These are phyloP conservation scores for Leucocoprinus sp. DNA, from an alignment of 768 basidiomycete species.

Conservation along the genomic window DNA sequence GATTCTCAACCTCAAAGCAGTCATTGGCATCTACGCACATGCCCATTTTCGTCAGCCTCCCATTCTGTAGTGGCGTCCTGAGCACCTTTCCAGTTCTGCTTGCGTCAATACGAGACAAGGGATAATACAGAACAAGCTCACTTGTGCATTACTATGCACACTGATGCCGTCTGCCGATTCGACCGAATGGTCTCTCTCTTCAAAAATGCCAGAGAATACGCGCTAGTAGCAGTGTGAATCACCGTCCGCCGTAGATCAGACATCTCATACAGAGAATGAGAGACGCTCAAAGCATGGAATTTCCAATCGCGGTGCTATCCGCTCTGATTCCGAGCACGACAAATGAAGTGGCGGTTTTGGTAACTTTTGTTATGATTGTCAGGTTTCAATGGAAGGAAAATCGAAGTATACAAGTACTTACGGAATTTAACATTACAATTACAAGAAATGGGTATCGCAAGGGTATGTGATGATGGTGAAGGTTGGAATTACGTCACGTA, in stretches of 20 bases:
- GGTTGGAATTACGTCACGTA: too few species aligned
- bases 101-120: background rate
- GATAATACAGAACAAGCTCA: background rate
- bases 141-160: background rate
- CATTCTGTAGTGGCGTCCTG: slow-evolving; percentile 1
- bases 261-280: slow-evolving; percentile 1
- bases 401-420: too few species aligned
- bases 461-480: too few species aligned
- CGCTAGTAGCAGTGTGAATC: background rate
- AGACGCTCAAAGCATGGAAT: slow-evolving; percentile 1
- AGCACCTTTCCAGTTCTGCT: slow-evolving; percentile 1
- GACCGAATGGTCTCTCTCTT: background rate
- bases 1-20: background rate
- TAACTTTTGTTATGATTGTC: too few species aligned
- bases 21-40: background rate
- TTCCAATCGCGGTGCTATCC: slow-evolving; percentile 3
- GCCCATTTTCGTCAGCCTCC: background rate
- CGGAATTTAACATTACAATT: too few species aligned
- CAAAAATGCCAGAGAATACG: background rate
- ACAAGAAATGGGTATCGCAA: too few species aligned
- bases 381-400: too few species aligned
- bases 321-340: too few species aligned
- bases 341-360: too few species aligned
- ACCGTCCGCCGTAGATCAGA: too few species aligned
- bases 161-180: background rate